Percentiles rank a stretch among this genome's conserved stretches.
Evolutionary conservation across 768 basidiomycete species (phyloP).

Genomic region (Royoungia palumana): DNA sequence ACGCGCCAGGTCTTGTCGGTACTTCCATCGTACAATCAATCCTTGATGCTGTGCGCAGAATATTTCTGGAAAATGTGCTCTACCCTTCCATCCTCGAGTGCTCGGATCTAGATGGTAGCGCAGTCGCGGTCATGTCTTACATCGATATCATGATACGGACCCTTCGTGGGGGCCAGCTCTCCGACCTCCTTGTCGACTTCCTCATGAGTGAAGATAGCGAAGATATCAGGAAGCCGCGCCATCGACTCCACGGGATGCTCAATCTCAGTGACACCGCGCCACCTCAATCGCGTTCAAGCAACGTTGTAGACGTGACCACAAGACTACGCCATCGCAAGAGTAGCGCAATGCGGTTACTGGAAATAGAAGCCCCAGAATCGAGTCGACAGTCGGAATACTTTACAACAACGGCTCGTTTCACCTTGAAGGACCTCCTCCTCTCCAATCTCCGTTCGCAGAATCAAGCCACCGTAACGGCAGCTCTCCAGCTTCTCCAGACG

Average conservation of each 20-base stretch:
- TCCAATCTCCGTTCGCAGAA: conserved; percentile 71
- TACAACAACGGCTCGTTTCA: conserved; percentile 84
- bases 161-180: conserved; percentile 63
- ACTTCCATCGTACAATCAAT: conserved; percentile 81
- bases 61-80: conserved; percentile 90
- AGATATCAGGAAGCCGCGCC: conserved; percentile 48
- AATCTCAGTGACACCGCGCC: conserved; percentile 37
- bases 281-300: conserved; percentile 31
- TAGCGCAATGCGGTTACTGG: conserved; percentile 86
- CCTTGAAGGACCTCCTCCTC: conserved; percentile 82
- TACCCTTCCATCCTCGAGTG: conserved; percentile 93
- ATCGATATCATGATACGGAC: conserved; percentile 85
- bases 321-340: conserved; percentile 69
- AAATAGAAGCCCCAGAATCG: conserved; percentile 76
- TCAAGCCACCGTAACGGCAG: conserved; percentile 65
- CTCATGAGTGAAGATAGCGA: conserved; percentile 84
- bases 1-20: conserved; percentile 67
- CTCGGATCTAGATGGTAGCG: conserved; percentile 90
- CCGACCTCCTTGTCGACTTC: conserved; percentile 70
- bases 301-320: conserved; percentile 36
- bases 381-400: conserved; percentile 76
- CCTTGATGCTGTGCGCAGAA: conserved; percentile 73
- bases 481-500: conserved; percentile 77
- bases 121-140: conserved; percentile 94
- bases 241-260: conserved; percentile 41